Conservation (phyloP, 306 rosid species). For the Benincasa hispida region DNA sequence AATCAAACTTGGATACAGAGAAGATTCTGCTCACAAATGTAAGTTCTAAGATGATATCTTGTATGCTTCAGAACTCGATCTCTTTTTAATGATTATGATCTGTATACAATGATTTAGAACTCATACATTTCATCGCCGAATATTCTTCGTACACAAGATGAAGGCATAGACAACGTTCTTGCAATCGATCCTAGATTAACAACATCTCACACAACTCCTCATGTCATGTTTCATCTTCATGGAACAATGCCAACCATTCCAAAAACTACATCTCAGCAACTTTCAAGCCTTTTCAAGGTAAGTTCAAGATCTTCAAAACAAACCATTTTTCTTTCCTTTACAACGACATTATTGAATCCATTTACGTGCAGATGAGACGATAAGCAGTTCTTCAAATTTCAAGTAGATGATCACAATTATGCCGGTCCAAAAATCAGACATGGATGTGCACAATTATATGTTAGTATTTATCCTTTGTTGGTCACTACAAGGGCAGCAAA, state of each 20-base stretch:
- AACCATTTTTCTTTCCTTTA: not conserved
- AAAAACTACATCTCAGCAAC: conserved; percentile 29
- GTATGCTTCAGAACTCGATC: not conserved
- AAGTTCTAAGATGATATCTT: conserved; percentile 16
- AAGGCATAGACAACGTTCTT: conserved; percentile 27
- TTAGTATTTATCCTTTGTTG: not conserved
- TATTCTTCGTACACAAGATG: conserved; percentile 40
- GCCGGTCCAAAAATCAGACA: not conserved
- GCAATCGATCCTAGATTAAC: conserved; percentile 39
- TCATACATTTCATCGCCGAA: conserved; percentile 4
- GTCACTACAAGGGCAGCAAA: not conserved
- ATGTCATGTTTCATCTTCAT: conserved; percentile 40
- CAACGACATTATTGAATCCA: conserved; percentile 3
- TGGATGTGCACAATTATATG: no score
- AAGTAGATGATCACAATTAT: not conserved
- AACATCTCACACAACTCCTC: conserved; percentile 44
- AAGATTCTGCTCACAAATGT: conserved; percentile 70
- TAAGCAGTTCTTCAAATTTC: not conserved
- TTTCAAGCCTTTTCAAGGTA: conserved; percentile 63
- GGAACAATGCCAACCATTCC: conserved; percentile 48
- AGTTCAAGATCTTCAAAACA: conserved; percentile 2
- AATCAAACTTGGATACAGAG: conserved; percentile 58
- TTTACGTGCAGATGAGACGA: not conserved
- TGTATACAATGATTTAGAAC: not conserved
- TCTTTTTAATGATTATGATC: not conserved